Base-by-base conservation (phyloP, 495 filamentous ascomycete species). In the Trichoderma asperelloides region DNA sequence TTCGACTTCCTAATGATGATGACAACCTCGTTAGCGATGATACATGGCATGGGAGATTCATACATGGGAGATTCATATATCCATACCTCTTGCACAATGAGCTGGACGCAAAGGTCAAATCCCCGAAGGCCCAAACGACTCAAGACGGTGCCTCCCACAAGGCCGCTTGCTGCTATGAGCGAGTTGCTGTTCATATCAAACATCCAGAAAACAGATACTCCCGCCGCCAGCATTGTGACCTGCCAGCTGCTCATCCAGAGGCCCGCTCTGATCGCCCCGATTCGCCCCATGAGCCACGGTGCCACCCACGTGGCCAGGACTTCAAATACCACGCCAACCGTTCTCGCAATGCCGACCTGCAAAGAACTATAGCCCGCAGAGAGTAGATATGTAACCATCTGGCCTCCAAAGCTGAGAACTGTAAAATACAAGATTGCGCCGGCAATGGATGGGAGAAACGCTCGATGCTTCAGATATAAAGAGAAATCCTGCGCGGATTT, bases 201-300 rank as follows among this genome's bases (percentile, higher is more conserved):
- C 60, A 70, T 69, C 57, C 76, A 84, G 63, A 84, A 80, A 45
- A 81, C 77, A 0, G 70, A 70, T 11, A 78, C 70, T 0, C 80
- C 80, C 0, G 72, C 79, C 2, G 76, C 78, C 0, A 88, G 69
- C 66, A 78, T 85, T 11, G 72, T 67, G 41, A 87, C 76, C 67
- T 90, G 88, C 85, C 86, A 90, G 65, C 79, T 84, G 5, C 86
- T 66, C 63, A 82, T 85, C 89, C 88, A 90, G 8, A 89, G 72
- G 1, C 87, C 88, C 0, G 82, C 80, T 1, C 89, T 72, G 5
- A 86, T 78, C 9, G 80, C 74, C 0, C 88, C 87, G 43, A 90
- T 84, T 6, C 75, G 73, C 3, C 71, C 69, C 81, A 86, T 88
- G 6, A 87, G 65, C 25, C 68, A 39, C 0, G 85, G 84, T 2